phyloP scores from a whole-genome alignment of 2,329 filamentous ascomycete species.

The Ophiocordyceps unilateralis region DNA sequence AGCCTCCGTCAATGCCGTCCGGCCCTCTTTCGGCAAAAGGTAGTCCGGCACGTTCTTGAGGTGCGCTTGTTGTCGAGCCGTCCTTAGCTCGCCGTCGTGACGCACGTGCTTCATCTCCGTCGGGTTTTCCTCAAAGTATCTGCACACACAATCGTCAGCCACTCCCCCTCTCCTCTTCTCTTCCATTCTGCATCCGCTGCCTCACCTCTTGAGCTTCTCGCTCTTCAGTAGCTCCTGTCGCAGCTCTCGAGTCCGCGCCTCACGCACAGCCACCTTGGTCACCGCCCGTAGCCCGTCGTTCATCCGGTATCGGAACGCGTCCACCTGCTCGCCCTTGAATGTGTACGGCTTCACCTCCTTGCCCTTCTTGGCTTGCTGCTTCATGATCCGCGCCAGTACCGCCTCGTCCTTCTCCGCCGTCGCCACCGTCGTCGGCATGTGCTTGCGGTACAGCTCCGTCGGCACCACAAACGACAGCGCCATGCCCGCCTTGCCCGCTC shows the following conservation, averaged over 20 bases:
- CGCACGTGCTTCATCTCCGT: conserved; percentile 72
- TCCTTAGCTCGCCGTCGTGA: conserved; percentile 75
- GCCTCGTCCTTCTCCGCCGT: conserved; percentile 72
- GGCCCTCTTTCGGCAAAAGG: conserved; percentile 62
- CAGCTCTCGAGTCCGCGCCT: conserved; percentile 76
- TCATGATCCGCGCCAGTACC: conserved; percentile 61
- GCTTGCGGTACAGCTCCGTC: conserved; percentile 65
- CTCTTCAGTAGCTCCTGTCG: conserved; percentile 81
- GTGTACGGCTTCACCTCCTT: conserved; percentile 78
- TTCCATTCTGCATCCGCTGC: not conserved
- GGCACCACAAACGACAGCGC: conserved; percentile 92
- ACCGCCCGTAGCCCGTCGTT: conserved; percentile 81
- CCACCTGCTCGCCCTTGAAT: conserved; percentile 88
- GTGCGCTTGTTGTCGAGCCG: conserved; percentile 72
- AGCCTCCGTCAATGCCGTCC: conserved; percentile 46
- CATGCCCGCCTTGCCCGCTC: conserved; percentile 83
- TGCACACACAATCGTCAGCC: conserved; percentile 4
- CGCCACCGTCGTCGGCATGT: conserved; percentile 66
- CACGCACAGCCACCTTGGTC: conserved; percentile 74
- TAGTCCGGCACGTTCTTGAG: conserved; percentile 92
- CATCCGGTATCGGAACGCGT: conserved; percentile 89
- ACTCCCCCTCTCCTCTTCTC: not conserved
- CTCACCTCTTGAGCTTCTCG: conserved; percentile 66
- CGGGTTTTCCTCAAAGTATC: conserved; percentile 92
- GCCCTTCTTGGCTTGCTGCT: conserved; percentile 60